Percentiles rank a stretch among this genome's conserved stretches.
Evolutionary conservation across 306 rosid genomes (phyloP).

Genomic region (Alnus glutinosa): DNA sequence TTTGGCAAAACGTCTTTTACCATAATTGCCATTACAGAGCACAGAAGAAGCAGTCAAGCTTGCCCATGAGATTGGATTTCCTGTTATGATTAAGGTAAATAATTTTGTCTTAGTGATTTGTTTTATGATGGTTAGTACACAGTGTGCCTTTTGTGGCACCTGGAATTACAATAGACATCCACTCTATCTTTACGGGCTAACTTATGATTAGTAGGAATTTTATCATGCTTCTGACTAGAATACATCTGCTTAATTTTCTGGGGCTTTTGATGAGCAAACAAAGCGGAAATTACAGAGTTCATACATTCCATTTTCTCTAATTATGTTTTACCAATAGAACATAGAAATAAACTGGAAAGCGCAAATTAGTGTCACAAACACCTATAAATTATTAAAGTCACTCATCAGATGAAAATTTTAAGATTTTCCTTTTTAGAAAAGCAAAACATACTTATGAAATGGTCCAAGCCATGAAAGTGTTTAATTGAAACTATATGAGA

Average conservation of each 20-base stretch:
- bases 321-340: neutral
- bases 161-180: constrained; percentile 19
- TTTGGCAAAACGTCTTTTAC: constrained; percentile 11
- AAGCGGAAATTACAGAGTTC: neutral
- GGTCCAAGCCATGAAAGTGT: neutral
- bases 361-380: neutral
- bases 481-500: constrained; percentile 3
- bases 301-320: no score
- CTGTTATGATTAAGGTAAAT: constrained; percentile 96
- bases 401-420: neutral
- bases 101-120: constrained; percentile 11
- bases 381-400: neutral
- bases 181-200: neutral
- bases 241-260: neutral
- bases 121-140: constrained; percentile 2
- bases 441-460: neutral
- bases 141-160: constrained; percentile 10
- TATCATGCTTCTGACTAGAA: neutral
- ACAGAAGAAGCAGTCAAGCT: constrained; percentile 87
- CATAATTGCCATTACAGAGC: constrained; percentile 50
- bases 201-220: neutral
- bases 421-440: neutral
- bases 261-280: constrained; percentile 1
- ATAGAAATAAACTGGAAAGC: neutral
- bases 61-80: constrained; percentile 91